Evolutionary conservation across 2,329 filamentous ascomycete species (phyloP).

Genomic region (Phialocephala subalpina): DNA sequence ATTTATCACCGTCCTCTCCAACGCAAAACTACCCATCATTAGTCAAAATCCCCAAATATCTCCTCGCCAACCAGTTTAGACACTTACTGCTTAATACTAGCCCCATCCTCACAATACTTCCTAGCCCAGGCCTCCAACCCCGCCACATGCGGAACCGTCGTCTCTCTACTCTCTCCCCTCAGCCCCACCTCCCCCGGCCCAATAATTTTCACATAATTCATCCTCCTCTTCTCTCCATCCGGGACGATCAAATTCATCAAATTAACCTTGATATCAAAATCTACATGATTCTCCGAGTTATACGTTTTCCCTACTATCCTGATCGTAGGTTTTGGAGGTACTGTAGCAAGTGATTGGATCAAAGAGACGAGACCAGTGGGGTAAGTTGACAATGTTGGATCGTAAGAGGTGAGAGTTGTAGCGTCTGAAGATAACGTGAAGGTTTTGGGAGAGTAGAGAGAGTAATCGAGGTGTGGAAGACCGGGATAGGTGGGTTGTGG

Average conservation of each 20-base stretch:
- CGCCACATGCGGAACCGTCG: slow-evolving; percentile 21
- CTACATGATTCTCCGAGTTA: slow-evolving; percentile 46
- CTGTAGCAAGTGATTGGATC: slow-evolving; percentile 55
- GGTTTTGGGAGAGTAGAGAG: slow-evolving; percentile 56
- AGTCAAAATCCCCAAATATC: not conserved
- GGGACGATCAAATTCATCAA: slow-evolving; percentile 61
- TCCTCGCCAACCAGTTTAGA: not conserved
- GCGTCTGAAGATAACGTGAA: slow-evolving; percentile 60
- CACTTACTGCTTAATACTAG: slow-evolving; percentile 37
- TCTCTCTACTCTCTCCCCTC: slow-evolving; percentile 47
- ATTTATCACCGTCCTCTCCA: slow-evolving; percentile 62
- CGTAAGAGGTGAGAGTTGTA: slow-evolving; percentile 55
- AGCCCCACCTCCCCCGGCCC: slow-evolving; percentile 57
- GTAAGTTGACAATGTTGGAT: slow-evolving; percentile 57
- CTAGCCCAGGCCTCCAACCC: slow-evolving; percentile 37
- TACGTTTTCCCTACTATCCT: slow-evolving; percentile 53
- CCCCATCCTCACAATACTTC: slow-evolving; percentile 37
- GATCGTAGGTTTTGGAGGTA: slow-evolving; percentile 63
- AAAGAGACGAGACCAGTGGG: slow-evolving; percentile 54
- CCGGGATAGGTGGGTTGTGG: slow-evolving; percentile 31
- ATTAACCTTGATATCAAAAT: slow-evolving; percentile 63
- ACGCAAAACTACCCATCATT: slow-evolving; percentile 49
- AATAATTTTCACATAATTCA: slow-evolving; percentile 63
- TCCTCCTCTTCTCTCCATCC: slow-evolving; percentile 49
- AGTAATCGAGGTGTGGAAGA: slow-evolving; percentile 40